phyloP scores from a whole-genome alignment of 2,329 filamentous ascomycete species.

The Fusarium sarcochroum region DNA sequence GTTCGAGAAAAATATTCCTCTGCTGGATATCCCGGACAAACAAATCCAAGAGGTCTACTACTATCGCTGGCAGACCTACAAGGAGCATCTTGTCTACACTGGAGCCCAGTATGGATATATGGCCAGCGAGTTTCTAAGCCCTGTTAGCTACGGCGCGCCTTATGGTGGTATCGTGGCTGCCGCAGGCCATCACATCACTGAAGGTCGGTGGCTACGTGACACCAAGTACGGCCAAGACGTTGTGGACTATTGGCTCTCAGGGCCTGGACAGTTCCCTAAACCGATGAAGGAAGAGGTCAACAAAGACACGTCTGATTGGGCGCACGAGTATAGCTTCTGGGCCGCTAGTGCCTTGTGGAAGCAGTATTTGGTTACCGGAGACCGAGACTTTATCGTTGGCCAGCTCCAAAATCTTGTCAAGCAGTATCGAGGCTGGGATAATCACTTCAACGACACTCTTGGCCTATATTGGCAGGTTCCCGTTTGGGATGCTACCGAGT shows the following conservation, averaged over 20 bases:
- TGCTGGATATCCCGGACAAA: not conserved
- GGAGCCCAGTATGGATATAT: slow-evolving; percentile 8
- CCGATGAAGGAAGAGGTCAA: slow-evolving; percentile 7
- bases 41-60: slow-evolving; percentile 9
- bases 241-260: slow-evolving; percentile 6
- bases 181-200: slow-evolving; percentile 4
- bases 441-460: not conserved
- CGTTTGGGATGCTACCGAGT: slow-evolving; percentile 8
- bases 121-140: slow-evolving; percentile 6
- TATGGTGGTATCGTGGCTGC: slow-evolving; percentile 14
- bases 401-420: slow-evolving; percentile 6
- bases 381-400: not conserved
- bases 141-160: not conserved
- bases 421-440: slow-evolving; percentile 13
- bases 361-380: slow-evolving; percentile 2
- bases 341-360: not conserved
- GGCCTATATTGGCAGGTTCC: slow-evolving; percentile 7
- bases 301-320: slow-evolving; percentile 6
- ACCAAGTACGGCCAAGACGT: slow-evolving; percentile 1
- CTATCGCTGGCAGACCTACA: slow-evolving; percentile 12
- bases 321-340: slow-evolving; percentile 17
- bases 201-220: slow-evolving; percentile 11
- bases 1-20: slow-evolving; percentile 8
- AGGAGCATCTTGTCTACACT: slow-evolving; percentile 14
- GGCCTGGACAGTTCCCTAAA: slow-evolving; percentile 6